phyloP scores from a whole-genome alignment of 306 rosid genomes.

The Ziziphus jujuba region DNA sequence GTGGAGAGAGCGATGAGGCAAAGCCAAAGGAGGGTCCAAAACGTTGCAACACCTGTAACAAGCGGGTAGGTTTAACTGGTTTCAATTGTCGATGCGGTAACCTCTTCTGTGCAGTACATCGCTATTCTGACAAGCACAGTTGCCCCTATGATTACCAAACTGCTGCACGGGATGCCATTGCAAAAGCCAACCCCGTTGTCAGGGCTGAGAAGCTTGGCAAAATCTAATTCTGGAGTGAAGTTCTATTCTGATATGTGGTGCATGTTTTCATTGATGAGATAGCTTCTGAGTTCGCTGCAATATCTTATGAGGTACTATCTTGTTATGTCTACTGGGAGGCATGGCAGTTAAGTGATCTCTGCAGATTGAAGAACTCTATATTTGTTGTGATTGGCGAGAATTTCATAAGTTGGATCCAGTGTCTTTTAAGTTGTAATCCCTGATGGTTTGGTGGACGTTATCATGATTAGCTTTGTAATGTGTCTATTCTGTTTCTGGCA shows the following conservation, averaged over 20 bases:
- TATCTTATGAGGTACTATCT: slow-evolving; percentile 48
- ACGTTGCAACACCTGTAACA: slow-evolving; percentile 80
- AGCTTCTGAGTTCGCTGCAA: slow-evolving; percentile 53
- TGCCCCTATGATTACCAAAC: slow-evolving; percentile 83
- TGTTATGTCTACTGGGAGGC: slow-evolving; percentile 55
- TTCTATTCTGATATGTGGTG: slow-evolving; percentile 37
- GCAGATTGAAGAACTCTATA: slow-evolving; percentile 54
- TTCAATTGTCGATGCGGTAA: slow-evolving; percentile 85
- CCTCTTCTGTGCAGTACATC: slow-evolving; percentile 77
- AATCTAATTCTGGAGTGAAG: slow-evolving; percentile 44
- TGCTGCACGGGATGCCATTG: slow-evolving; percentile 78
- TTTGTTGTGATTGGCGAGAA: slow-evolving; percentile 63
- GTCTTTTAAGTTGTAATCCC: slow-evolving; percentile 50
- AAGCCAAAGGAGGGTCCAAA: slow-evolving; percentile 81
- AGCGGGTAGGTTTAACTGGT: slow-evolving; percentile 88
- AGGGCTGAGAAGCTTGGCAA: slow-evolving; percentile 94
- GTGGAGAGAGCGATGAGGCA: slow-evolving; percentile 43
- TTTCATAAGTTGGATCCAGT: slow-evolving; percentile 50
- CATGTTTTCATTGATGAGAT: slow-evolving; percentile 53
- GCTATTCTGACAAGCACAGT: slow-evolving; percentile 82
- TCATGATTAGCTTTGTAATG: slow-evolving; percentile 42
- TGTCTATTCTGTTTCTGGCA: slow-evolving; percentile 38
- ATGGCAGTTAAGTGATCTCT: slow-evolving; percentile 52
- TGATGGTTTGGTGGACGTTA: slow-evolving; percentile 53
- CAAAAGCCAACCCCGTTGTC: slow-evolving; percentile 86